Evolutionary conservation across 2,329 filamentous ascomycete species (phyloP).

Genomic region (Dichotomopilus funicola): DNA sequence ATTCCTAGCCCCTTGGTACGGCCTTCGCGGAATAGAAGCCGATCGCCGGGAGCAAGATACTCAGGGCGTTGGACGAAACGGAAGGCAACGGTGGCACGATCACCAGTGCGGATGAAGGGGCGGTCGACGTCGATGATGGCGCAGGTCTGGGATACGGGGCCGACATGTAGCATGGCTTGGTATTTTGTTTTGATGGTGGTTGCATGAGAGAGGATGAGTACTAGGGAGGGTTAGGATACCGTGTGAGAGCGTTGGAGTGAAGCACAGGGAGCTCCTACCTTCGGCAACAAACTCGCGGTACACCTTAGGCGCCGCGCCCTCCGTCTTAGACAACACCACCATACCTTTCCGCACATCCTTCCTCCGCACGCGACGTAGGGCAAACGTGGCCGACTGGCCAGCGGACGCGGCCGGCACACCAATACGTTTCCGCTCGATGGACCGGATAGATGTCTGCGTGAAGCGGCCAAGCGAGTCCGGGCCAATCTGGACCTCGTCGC

Average conservation of each 20-base stretch:
- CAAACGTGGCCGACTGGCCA: constrained; percentile 88
- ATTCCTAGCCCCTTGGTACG: constrained; percentile 93
- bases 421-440: constrained; percentile 92
- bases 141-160: constrained; percentile 90
- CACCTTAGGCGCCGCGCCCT: constrained; percentile 62
- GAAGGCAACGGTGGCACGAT: constrained; percentile 90
- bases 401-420: constrained; percentile 80
- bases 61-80: constrained; percentile 91
- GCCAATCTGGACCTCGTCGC: constrained; percentile 83
- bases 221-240: constrained; percentile 35
- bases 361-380: constrained; percentile 75
- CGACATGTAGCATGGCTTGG: constrained; percentile 96
- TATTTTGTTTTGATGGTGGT: constrained; percentile 97
- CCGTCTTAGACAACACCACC: constrained; percentile 87
- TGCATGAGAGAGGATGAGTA: constrained; percentile 89
- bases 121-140: constrained; percentile 96
- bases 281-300: constrained; percentile 73
- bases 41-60: constrained; percentile 81
- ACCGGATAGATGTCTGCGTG: constrained; percentile 75
- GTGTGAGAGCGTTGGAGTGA: background rate
- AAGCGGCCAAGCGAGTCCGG: constrained; percentile 90
- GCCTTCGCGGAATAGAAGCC: constrained; percentile 88
- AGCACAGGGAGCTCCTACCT: constrained; percentile 36
- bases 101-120: constrained; percentile 89
- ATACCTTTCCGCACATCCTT: constrained; percentile 97